Evolutionary conservation across 1,284 basidiomycete species (phyloP).

Genomic region (Pseudozyma hubeiensis): DNA sequence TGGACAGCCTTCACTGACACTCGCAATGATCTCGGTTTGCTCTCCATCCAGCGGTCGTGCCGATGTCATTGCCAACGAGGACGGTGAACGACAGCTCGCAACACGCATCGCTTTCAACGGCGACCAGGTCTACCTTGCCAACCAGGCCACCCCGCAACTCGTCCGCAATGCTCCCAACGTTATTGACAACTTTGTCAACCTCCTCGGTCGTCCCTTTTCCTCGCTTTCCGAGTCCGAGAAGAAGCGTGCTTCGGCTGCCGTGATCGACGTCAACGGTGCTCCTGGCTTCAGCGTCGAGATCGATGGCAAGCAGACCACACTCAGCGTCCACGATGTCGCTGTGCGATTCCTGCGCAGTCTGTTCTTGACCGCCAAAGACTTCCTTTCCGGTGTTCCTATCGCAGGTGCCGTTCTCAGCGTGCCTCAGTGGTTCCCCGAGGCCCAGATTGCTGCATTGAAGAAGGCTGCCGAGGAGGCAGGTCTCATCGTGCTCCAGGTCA

Average conservation of each 20-base stretch:
- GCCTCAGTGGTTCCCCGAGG: slow-evolving; percentile 79
- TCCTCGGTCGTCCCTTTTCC: slow-evolving; percentile 89
- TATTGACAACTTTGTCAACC: slow-evolving; percentile 90
- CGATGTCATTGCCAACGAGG: slow-evolving; percentile 90
- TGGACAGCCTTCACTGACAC: slow-evolving; percentile 11
- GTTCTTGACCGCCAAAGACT: slow-evolving; percentile 88
- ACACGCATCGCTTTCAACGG: slow-evolving; percentile 90
- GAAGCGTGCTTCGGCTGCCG: slow-evolving; percentile 86
- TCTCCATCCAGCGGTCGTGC: slow-evolving; percentile 55
- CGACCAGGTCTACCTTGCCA: slow-evolving; percentile 82
- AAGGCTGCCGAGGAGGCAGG: slow-evolving; percentile 80
- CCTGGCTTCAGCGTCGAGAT: slow-evolving; percentile 80
- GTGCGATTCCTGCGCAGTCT: slow-evolving; percentile 88
- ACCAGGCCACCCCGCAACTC: slow-evolving; percentile 92
- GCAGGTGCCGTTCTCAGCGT: slow-evolving; percentile 86
- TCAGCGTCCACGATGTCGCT: slow-evolving; percentile 86
- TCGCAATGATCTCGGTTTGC: background rate
- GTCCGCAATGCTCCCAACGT: slow-evolving; percentile 96
- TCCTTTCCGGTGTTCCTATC: slow-evolving; percentile 82
- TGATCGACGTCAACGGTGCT: slow-evolving; percentile 74
- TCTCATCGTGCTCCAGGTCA: slow-evolving; percentile 81
- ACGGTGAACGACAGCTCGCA: slow-evolving; percentile 97
- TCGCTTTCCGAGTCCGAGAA: slow-evolving; percentile 76
- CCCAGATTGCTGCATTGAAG: slow-evolving; percentile 79
- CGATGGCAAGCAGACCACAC: slow-evolving; percentile 76